Evolutionary conservation across 257 asterid species (phyloP), one percentile per base, ranked within the genome.

Genomic region (Pogostemon cablin): DNA sequence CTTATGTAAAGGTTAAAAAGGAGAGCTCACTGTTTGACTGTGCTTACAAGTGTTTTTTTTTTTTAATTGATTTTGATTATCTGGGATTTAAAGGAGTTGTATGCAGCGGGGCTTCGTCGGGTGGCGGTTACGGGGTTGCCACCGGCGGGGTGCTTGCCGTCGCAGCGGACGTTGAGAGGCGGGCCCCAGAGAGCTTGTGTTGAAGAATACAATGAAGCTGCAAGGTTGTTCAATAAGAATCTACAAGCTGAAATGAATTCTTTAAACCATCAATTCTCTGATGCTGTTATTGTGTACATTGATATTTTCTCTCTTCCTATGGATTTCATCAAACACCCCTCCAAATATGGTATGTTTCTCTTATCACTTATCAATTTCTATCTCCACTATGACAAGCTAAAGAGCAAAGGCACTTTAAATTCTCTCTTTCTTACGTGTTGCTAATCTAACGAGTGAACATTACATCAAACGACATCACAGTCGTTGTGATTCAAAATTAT

Each of bases 141-240:
- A 2, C 91, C 97, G 10, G 71, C 83, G 0, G 97, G 97, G 44
- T 90, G 97, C 50, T 58, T 90, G 67, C 97, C 97, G 48, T 85
- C 93, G 9, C 91, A 86, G 37, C 85, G 97, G 73, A 90, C 97
- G 3, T 37, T 86, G 72, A 69, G 39, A 43, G 97, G 96, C 5
- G 96, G 97, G n/a, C 32, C 60, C 2, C 53, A 60, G 57, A 81
- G 96, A 48, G 61, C 64, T 1, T 90, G 96, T 41, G 85, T 78
- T 4, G 87, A 82, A 4, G 55, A 67, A 15, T 81, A 79, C 70
- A 88, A 88, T 63, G 61, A 81, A 40, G 81, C 72, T 10, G 86
- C 85, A 8, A 57, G 20, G 12, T 41, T 82, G 32, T 84, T 83
- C 67, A 86, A 90, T 71, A 3, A 62, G 52, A 85, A 86, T 79